These are phyloP conservation scores for Hevea brasiliensis DNA, from an alignment of 345 rosid genomes.

Conservation along the genomic window DNA sequence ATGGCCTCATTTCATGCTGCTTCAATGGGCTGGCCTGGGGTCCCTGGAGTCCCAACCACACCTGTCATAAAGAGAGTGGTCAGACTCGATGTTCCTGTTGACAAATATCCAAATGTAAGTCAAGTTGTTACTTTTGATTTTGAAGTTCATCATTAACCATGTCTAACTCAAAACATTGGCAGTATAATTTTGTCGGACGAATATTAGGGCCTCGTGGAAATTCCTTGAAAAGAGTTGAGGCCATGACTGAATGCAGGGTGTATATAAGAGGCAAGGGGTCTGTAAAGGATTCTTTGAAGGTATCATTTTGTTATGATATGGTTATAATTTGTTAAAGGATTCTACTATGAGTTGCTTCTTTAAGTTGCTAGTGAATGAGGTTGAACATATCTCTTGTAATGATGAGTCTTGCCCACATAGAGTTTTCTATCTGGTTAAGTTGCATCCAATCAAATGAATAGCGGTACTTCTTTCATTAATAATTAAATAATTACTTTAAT, in stretches of 20 bases:
- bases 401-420: background rate
- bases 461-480: background rate
- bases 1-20: slow-evolving; percentile 59
- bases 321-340: slow-evolving; percentile 4
- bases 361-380: background rate
- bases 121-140: background rate
- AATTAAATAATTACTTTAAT: background rate
- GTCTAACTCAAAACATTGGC: slow-evolving; percentile 39
- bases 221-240: slow-evolving; percentile 91
- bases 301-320: slow-evolving; percentile 26
- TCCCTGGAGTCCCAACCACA: slow-evolving; percentile 57
- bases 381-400: background rate
- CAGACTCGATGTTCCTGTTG: slow-evolving; percentile 92
- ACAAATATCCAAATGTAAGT: slow-evolving; percentile 85
- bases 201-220: slow-evolving; percentile 96
- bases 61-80: slow-evolving; percentile 70
- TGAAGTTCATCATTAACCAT: slow-evolving; percentile 1
- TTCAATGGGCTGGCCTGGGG: slow-evolving; percentile 74
- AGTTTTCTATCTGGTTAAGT: background rate
- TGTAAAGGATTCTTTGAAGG: slow-evolving; percentile 84
- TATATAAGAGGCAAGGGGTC: slow-evolving; percentile 93
- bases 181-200: slow-evolving; percentile 94
- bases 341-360: background rate
- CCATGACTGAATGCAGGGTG: slow-evolving; percentile 76
- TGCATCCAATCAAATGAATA: background rate